Percentiles rank a stretch among this genome's conserved stretches.
phyloP scores from a whole-genome alignment of 371 early-diverging fungal species.

The Cokeromyces recurvatus region DNA sequence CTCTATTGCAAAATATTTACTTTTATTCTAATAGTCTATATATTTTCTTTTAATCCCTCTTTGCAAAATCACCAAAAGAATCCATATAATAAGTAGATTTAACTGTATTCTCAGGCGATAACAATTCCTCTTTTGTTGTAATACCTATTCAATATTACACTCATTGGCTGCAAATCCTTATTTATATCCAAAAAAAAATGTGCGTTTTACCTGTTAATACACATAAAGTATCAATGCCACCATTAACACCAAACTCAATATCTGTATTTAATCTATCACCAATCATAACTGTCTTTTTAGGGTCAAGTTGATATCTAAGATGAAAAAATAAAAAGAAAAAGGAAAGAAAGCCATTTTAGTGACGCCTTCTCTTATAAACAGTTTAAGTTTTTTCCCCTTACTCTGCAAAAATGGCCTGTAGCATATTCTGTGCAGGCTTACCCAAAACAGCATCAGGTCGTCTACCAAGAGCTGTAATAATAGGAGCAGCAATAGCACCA shows the following conservation, averaged over 20 bases:
- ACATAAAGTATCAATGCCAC: conserved; percentile 83
- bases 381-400: no score
- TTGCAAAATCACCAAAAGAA: conserved; percentile 53
- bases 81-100: conserved; percentile 55
- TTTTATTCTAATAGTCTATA: no score
- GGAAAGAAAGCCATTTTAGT: no score
- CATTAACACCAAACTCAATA: conserved; percentile 88
- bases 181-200: neutral
- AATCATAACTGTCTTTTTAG: conserved; percentile 87
- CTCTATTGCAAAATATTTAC: no score
- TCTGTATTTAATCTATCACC: conserved; percentile 97
- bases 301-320: conserved; percentile 70
- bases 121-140: conserved; percentile 43
- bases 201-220: conserved; percentile 90
- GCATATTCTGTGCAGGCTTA: conserved; percentile 90
- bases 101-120: conserved; percentile 41
- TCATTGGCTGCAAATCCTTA: no score
- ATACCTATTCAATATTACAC: no score
- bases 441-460: conserved; percentile 82
- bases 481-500: conserved; percentile 76
- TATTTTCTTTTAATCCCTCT: no score
- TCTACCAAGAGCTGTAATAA: conserved; percentile 67
- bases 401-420: conserved; percentile 81
- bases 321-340: neutral
- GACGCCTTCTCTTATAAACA: no score